Percentiles rank a stretch among this genome's conserved stretches.
Conservation (phyloP, 768 basidiomycete genomes). For the Podaxis sp. region DNA sequence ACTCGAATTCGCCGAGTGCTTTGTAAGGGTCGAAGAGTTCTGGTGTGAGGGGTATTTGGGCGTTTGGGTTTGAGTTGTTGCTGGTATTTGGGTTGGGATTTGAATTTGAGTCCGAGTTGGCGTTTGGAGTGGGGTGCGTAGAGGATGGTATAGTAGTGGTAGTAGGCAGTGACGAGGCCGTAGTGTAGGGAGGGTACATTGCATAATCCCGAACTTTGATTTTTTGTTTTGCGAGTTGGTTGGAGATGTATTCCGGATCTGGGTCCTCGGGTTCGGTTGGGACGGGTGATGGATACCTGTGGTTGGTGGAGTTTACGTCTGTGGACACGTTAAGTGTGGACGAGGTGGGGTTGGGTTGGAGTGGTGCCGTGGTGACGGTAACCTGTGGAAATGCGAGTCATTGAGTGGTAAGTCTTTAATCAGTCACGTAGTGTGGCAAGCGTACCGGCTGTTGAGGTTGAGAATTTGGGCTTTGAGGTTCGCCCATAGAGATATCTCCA, state of each 20-base stretch:
- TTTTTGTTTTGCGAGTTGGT: slow-evolving; percentile 23
- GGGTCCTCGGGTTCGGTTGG: slow-evolving; percentile 38
- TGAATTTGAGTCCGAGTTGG: neutral
- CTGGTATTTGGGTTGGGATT: slow-evolving; percentile 28
- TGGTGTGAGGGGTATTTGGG: slow-evolving; percentile 15
- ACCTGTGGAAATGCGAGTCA: neutral
- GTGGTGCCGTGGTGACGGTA: neutral
- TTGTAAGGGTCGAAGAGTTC: slow-evolving; percentile 39
- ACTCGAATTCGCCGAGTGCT: slow-evolving; percentile 39
- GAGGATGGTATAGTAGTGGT: slow-evolving; percentile 29
- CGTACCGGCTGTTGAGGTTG: neutral
- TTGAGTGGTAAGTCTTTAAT: neutral
- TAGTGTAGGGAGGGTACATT: slow-evolving; percentile 19
- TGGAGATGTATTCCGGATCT: slow-evolving; percentile 31
- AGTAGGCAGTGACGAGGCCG: slow-evolving; percentile 1
- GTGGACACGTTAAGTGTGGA: neutral
- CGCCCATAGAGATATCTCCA: neutral
- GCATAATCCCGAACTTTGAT: slow-evolving; percentile 45
- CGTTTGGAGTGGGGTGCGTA: neutral
- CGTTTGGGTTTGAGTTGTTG: slow-evolving; percentile 18
- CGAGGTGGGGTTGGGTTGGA: neutral
- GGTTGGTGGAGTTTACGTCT: neutral
- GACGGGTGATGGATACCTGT: slow-evolving; percentile 23
- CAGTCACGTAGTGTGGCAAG: neutral
- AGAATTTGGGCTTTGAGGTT: neutral